These are phyloP conservation scores for Salvia sclarea DNA, from an alignment of 305 asterid genomes.

Conservation along the genomic window DNA sequence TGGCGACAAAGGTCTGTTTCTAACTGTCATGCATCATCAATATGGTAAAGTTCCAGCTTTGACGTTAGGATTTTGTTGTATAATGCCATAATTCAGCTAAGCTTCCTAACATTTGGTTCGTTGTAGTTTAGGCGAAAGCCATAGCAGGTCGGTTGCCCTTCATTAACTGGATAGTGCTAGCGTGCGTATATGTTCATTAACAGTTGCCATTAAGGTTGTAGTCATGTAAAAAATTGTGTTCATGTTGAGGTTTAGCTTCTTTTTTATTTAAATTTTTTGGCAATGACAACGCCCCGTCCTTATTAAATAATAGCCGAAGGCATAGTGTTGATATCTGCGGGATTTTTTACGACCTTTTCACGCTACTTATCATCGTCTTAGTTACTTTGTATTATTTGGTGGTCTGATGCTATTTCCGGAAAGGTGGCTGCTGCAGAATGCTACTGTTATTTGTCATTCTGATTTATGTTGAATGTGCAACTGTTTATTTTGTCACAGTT, in stretches of 20 bases:
- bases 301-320: conserved; percentile 12
- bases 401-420: background rate
- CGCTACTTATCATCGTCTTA: no score
- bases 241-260: conserved; percentile 31
- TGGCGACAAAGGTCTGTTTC: conserved; percentile 29
- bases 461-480: no score
- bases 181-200: conserved; percentile 21
- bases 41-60: conserved; percentile 32
- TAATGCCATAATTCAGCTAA: conserved; percentile 33
- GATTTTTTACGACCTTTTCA: background rate
- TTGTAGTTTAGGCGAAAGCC: conserved; percentile 35
- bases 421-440: background rate
- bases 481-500: no score
- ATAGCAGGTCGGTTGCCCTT: conserved; percentile 27
- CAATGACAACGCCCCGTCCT: background rate
- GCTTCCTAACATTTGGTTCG: conserved; percentile 29
- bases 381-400: no score
- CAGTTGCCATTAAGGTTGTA: conserved; percentile 31
- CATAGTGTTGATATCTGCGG: conserved; percentile 5
- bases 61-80: conserved; percentile 44
- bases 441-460: background rate
- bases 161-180: conserved; percentile 22
- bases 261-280: conserved; percentile 6
- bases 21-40: conserved; percentile 28
- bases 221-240: conserved; percentile 34